Evolutionary conservation across 148 eudicot species (phyloP).

Genomic region (Chenopodium formosanum): DNA sequence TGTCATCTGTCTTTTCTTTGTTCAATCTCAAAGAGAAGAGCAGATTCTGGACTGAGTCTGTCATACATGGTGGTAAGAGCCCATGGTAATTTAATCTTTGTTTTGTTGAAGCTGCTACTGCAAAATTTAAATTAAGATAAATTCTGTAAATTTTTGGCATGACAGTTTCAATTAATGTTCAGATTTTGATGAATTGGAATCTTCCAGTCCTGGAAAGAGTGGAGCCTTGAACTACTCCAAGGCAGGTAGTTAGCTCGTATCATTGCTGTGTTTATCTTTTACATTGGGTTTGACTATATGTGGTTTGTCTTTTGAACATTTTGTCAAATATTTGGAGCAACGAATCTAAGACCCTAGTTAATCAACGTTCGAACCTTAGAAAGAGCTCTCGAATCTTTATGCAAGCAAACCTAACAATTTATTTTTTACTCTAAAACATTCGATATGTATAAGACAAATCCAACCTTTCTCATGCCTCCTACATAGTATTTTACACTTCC

Average conservation of each 20-base stretch:
- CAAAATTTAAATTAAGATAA: conserved; percentile 4
- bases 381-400: too few relatives aligned
- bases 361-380: too few relatives aligned
- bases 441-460: too few relatives aligned
- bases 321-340: not conserved
- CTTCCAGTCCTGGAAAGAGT: conserved; percentile 49
- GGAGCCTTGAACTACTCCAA: conserved; percentile 62
- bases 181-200: conserved; percentile 78
- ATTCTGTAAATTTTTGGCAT: conserved; percentile 14
- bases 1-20: conserved; percentile 73
- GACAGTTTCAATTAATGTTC: conserved; percentile 28
- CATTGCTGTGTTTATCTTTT: not conserved
- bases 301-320: not conserved
- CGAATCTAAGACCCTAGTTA: too few relatives aligned
- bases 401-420: too few relatives aligned
- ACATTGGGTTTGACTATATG: not conserved
- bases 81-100: not conserved
- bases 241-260: conserved; percentile 63
- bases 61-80: conserved; percentile 66
- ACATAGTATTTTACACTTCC: too few relatives aligned
- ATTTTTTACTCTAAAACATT: too few relatives aligned
- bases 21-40: conserved; percentile 91
- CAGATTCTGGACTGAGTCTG: conserved; percentile 87
- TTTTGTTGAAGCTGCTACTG: conserved; percentile 1
- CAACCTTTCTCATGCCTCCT: too few relatives aligned